Evolutionary conservation across 2,329 filamentous ascomycete genomes (phyloP).

Genomic region (Xylaria sp.): DNA sequence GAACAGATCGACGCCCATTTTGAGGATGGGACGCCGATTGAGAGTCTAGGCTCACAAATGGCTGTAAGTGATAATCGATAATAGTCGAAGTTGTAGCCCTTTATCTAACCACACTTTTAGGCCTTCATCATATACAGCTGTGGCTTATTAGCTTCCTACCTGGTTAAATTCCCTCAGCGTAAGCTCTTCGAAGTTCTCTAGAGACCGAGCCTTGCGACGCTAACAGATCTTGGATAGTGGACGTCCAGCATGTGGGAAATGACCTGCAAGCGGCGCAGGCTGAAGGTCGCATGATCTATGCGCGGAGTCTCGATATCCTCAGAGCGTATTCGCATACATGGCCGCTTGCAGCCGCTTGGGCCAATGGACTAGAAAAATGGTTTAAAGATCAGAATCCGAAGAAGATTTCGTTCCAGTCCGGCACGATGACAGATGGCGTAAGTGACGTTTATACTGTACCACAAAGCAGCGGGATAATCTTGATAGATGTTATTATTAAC

Average conservation of each 20-base stretch:
- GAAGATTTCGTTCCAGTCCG: conserved; percentile 47
- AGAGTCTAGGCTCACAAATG: conserved; percentile 60
- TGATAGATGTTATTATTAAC: neutral
- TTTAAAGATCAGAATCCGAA: conserved; percentile 50
- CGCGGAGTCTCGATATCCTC: conserved; percentile 52
- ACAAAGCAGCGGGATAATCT: neutral
- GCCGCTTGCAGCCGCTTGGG: conserved; percentile 59
- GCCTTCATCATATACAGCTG: conserved; percentile 62
- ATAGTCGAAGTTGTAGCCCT: neutral
- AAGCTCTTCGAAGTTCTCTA: conserved; percentile 33
- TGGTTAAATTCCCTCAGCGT: conserved; percentile 58
- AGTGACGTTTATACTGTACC: conserved; percentile 23
- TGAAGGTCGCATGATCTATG: conserved; percentile 53
- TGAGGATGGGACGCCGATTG: conserved; percentile 50
- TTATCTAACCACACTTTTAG: conserved; percentile 34
- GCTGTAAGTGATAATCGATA: conserved; percentile 44
- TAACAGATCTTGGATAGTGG: conserved; percentile 32
- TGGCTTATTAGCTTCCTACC: conserved; percentile 57
- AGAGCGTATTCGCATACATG: conserved; percentile 56
- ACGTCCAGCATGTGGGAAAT: conserved; percentile 33
- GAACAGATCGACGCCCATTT: conserved; percentile 60
- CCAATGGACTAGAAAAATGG: conserved; percentile 55
- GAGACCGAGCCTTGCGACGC: neutral
- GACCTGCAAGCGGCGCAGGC: conserved; percentile 49
- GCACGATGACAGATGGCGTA: conserved; percentile 58